Evolutionary conservation across 2,329 filamentous ascomycete genomes (phyloP).

Genomic region (Pestalotiopsis sp.): DNA sequence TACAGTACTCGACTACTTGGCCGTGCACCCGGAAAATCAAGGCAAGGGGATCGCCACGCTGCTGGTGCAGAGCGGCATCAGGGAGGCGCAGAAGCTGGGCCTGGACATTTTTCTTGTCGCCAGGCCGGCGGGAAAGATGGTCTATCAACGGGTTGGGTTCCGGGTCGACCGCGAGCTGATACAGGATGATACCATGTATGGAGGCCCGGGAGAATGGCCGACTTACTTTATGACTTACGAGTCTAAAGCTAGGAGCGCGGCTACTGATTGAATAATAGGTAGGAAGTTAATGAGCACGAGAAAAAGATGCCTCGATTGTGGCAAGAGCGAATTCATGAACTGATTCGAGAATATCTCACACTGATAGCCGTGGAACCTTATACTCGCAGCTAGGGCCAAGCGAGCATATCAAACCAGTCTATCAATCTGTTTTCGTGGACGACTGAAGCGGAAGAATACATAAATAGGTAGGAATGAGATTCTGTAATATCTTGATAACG

Average conservation of each 20-base stretch:
- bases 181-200: slow-evolving; percentile 25
- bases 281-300: no score
- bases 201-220: slow-evolving; percentile 19
- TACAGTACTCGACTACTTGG: slow-evolving; percentile 27
- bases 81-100: slow-evolving; percentile 23
- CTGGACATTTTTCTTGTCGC: slow-evolving; percentile 25
- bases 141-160: slow-evolving; percentile 28
- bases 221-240: slow-evolving; percentile 15
- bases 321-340: no score
- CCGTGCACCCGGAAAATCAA: slow-evolving; percentile 29
- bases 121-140: slow-evolving; percentile 19
- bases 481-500: no score
- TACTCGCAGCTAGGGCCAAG: no score
- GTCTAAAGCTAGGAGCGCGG: not conserved
- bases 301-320: no score
- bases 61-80: slow-evolving; percentile 26
- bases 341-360: no score
- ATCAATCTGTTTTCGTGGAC: no score
- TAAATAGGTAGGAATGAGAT: no score
- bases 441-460: no score
- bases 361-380: no score
- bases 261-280: no score
- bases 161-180: slow-evolving; percentile 21
- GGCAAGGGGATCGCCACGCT: slow-evolving; percentile 26
- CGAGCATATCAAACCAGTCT: no score